Conservation (phyloP, 345 rosid genomes). For the Moricandia moricandioides region DNA sequence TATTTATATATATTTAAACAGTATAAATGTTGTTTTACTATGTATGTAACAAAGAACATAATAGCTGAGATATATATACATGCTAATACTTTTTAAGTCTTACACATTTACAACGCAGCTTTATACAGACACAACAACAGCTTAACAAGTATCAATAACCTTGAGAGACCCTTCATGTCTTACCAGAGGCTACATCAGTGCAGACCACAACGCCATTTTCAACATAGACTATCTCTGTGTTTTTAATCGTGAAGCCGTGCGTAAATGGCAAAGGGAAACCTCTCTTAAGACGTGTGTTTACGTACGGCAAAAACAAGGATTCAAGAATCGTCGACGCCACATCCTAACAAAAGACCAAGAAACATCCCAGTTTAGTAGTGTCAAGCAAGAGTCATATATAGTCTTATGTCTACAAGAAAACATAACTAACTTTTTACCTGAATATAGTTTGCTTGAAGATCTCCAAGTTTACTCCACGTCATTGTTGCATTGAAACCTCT, state of each 20-base stretch:
- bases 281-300: conserved; percentile 49
- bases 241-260: conserved; percentile 41
- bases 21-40: not conserved
- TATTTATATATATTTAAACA: not conserved
- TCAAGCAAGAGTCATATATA: not conserved
- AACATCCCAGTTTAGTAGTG: not conserved
- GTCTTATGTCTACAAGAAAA: not conserved
- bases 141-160: not conserved
- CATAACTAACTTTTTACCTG: conserved; percentile 38
- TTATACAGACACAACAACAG: not conserved
- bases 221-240: conserved; percentile 43
- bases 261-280: conserved; percentile 65
- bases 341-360: conserved; percentile 40
- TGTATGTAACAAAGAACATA: not conserved
- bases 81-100: not conserved
- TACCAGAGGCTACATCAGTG: conserved; percentile 39
- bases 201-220: conserved; percentile 43
- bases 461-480: conserved; percentile 61
- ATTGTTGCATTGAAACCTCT: conserved; percentile 42
- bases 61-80: not conserved
- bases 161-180: not conserved
- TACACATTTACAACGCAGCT: not conserved
- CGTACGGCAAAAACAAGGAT: conserved; percentile 51
- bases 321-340: conserved; percentile 41
- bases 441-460: conserved; percentile 44